Evolutionary conservation across 2,329 filamentous ascomycete species (phyloP).

Genomic region (Cercospora sp.): DNA sequence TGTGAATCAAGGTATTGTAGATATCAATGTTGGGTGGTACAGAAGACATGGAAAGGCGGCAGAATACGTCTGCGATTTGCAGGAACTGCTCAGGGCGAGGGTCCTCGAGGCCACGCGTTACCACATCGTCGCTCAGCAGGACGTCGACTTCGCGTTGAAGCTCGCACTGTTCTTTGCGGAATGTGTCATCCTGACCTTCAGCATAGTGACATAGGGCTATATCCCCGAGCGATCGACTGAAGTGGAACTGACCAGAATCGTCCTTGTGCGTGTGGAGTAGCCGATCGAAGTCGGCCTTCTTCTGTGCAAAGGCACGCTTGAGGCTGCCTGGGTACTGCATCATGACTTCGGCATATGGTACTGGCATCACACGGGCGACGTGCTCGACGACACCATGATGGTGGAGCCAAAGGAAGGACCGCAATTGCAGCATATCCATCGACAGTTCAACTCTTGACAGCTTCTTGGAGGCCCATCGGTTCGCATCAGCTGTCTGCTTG

Average conservation of each 20-base stretch:
- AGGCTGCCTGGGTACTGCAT: neutral
- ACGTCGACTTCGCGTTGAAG: conserved; percentile 30
- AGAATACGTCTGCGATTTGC: conserved; percentile 49
- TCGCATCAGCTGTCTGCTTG: conserved; percentile 37
- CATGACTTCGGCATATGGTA: conserved; percentile 26
- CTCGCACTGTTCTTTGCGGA: conserved; percentile 28
- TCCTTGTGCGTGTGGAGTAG: neutral
- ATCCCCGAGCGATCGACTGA: conserved; percentile 17
- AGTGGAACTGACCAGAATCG: neutral
- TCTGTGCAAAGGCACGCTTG: conserved; percentile 8
- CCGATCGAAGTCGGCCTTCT: conserved; percentile 12
- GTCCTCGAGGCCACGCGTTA: neutral
- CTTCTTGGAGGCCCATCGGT: conserved; percentile 46
- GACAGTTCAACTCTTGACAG: conserved; percentile 44
- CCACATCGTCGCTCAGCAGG: conserved; percentile 26
- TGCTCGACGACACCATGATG: conserved; percentile 17
- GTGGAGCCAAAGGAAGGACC: conserved; percentile 37
- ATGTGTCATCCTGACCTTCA: conserved; percentile 44
- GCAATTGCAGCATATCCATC: conserved; percentile 44
- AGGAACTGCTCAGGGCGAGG: conserved; percentile 11
- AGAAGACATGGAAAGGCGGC: conserved; percentile 65
- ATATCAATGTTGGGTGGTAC: conserved; percentile 65
- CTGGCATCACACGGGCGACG: conserved; percentile 30
- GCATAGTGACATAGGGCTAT: conserved; percentile 35
- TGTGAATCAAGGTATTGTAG: conserved; percentile 69